Base-by-base conservation (phyloP, 2,329 filamentous ascomycete genomes). In the Penicillium sp. region DNA sequence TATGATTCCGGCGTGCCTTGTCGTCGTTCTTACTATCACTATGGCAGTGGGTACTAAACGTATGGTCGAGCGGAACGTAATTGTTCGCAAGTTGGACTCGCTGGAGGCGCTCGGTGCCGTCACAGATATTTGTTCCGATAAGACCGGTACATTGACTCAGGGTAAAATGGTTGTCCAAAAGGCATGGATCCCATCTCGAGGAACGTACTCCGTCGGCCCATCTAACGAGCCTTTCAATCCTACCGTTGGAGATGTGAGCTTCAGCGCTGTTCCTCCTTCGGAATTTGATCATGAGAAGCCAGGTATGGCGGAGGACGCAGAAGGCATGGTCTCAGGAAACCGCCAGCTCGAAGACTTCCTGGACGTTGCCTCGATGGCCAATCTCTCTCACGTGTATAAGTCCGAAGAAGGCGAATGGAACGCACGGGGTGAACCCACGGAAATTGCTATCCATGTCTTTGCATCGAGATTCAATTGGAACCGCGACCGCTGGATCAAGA, bases 371-470 rank as follows among this genome's bases (percentile, higher is more conserved):
- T 82, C 84, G 0, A 76, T 87, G 27, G 84, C 84, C 55, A 88
- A 88, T 62, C 73, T 87, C 34, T 83, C 85, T 3, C 79, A 79
- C 21, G 82, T 88, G 10, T 80, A 83, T 54, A 75, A 82, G 56
- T 74, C 73, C 16, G 75, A 82, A n/a, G 71, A 77, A 16, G 71
- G 73, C 10, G 71, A 78, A 39, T 87, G 85, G 85, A 75, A 80
- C 50, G 82, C 81, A n/a, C 79, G 82, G 39, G 86, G 85, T 51
- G 84, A 87, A 57, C 83, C 84, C 0, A 88, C 86, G 1, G 86
- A 89, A 62, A 87, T 89, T 57, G 86, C 86, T 2, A 86, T 89
- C 34, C 85, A 88, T 60, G 86, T 89, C 0, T 88, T 89, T 65
- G 84, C 85, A 18, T 82, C 80, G 38, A 80, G 86, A 8, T 89